Evolutionary conservation across 2,329 filamentous ascomycete species (phyloP), one percentile per base, ranked within the genome.

Genomic region (Didymella pinodella): DNA sequence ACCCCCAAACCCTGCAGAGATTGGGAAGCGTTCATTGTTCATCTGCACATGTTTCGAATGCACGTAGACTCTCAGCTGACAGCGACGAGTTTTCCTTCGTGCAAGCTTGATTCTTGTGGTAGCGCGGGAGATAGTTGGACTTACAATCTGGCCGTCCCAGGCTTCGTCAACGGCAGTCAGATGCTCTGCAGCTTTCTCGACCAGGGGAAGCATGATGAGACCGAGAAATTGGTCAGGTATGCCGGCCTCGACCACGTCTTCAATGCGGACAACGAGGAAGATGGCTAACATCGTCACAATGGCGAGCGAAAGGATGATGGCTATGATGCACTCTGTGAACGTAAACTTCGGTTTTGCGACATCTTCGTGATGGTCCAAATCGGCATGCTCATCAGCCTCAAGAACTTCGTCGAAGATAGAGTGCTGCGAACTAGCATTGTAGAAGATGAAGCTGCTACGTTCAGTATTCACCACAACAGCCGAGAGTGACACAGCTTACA

Each of bases 151-250:
- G 66, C 91, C 87, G 67, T 92, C 90, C 85, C 88, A 94, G 12
- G 92, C 92, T 80, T 96, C 92, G 67, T 95, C 90, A 54, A 95
- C 82, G 31, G 91, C 90, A 1, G 90, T 94, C 50, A 96, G 79
- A 75, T 96, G 92, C 77, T 96, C 92, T 5, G 92, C 92, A 1
- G 90, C 90, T 76, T 96, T 96, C 72, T 96, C 92, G 5, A 95
- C 91, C 0, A 96, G 82, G 5, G 91, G 89, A 2, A 95, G 85
- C 2, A 96, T 82, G 64, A 95, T 94, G 32, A 96, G 80, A 62
- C 91, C 85, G 56, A 88, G 80, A 65, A 88, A 88, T 43, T 83
- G 75, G 50, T 79, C 77, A 2, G 73, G 74, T 7, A 88, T 79
- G 10, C 80, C 76, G 11, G 76, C 78, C 41, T 82, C 79, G 20